Evolutionary conservation across 352 stramenopile species (phyloP).

Genomic region (Phytophthora boehmeriae): DNA sequence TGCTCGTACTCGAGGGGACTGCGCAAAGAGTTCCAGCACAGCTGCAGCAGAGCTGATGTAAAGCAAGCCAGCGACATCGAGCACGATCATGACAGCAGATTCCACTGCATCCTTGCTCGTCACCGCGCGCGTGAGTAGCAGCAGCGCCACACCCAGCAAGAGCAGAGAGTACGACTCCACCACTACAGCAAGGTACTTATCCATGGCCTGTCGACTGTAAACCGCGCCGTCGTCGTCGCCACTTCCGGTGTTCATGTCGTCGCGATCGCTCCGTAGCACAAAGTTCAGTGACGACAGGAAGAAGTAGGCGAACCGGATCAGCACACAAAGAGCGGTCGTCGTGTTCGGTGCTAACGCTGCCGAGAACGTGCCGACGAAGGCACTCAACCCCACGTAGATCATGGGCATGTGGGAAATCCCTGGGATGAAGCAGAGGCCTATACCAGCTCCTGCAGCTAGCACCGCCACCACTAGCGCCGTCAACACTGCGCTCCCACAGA

Average conservation of each 20-base stretch:
- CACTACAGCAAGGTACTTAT: slow-evolving; percentile 46
- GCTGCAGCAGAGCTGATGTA: slow-evolving; percentile 51
- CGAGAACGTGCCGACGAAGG: slow-evolving; percentile 44
- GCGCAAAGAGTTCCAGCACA: slow-evolving; percentile 58
- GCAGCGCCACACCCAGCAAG: slow-evolving; percentile 41
- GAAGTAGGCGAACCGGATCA: slow-evolving; percentile 59
- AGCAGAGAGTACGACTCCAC: slow-evolving; percentile 66
- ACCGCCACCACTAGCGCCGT: slow-evolving; percentile 22
- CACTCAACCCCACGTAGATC: slow-evolving; percentile 46
- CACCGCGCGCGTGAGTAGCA: slow-evolving; percentile 53
- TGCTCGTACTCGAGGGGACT: slow-evolving; percentile 26
- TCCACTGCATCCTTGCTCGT: slow-evolving; percentile 72
- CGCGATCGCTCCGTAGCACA: slow-evolving; percentile 33
- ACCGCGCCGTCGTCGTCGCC: slow-evolving; percentile 7
- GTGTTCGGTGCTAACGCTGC: slow-evolving; percentile 50
- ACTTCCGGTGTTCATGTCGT: background rate
- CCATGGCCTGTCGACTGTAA: slow-evolving; percentile 23
- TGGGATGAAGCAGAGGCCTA: slow-evolving; percentile 30
- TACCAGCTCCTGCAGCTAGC: slow-evolving; percentile 10
- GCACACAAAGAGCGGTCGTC: slow-evolving; percentile 46
- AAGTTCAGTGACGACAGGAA: slow-evolving; percentile 57
- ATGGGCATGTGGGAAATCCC: slow-evolving; percentile 37
- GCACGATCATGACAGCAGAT: slow-evolving; percentile 55
- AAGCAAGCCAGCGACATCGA: slow-evolving; percentile 57
- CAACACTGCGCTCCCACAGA: slow-evolving; percentile 37